phyloP scores from a whole-genome alignment of 2,329 filamentous ascomycete species.

The Epicoccum sorghinum region DNA sequence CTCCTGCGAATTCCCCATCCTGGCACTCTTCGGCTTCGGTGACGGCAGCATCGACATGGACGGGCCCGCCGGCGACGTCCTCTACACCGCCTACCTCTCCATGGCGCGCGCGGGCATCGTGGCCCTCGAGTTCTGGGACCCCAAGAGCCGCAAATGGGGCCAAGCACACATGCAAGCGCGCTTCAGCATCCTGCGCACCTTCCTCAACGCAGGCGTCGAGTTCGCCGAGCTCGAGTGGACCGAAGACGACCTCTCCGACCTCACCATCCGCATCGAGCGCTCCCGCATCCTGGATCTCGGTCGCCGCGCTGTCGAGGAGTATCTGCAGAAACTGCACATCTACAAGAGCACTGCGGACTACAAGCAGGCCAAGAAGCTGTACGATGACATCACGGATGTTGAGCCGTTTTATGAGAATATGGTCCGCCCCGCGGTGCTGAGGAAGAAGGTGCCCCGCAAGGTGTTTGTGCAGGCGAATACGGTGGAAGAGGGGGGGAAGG shows the following conservation, averaged over 20 bases:
- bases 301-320: constrained; percentile 80
- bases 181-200: constrained; percentile 83
- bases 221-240: constrained; percentile 83
- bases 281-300: constrained; percentile 85
- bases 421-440: constrained; percentile 75
- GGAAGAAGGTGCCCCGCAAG: constrained; percentile 82
- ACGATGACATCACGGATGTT: constrained; percentile 82
- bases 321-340: constrained; percentile 88
- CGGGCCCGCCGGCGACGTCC: constrained; percentile 79
- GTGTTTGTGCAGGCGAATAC: constrained; percentile 97
- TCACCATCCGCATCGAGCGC: constrained; percentile 82
- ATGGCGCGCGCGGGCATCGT: constrained; percentile 94
- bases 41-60: constrained; percentile 75
- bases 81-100: constrained; percentile 85
- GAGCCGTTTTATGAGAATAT: constrained; percentile 84
- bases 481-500: constrained; percentile 57
- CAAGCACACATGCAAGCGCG: constrained; percentile 87
- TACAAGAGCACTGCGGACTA: constrained; percentile 92
- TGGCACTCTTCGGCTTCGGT: constrained; percentile 91
- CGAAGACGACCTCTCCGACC: constrained; percentile 76
- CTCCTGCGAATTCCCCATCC: constrained; percentile 83
- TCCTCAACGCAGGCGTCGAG: constrained; percentile 82
- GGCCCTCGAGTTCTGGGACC: constrained; percentile 93
- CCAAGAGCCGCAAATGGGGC: constrained; percentile 88
- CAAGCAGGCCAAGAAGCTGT: constrained; percentile 76